Evolutionary conservation across 257 asterid species (phyloP), one percentile per base, ranked within the genome.

Genomic region (Solanum stenotomum): DNA sequence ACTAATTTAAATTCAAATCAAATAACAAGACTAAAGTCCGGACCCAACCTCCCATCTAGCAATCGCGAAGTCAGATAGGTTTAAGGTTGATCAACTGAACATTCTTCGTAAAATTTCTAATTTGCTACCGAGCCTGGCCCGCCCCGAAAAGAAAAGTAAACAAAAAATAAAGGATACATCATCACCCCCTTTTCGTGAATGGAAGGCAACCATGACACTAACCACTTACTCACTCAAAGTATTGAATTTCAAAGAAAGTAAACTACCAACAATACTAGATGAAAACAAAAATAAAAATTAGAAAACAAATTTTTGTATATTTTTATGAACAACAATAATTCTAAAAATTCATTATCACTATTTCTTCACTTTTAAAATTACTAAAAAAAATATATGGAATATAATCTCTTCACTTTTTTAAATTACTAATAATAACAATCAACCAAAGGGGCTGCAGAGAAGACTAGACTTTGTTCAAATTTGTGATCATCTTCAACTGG

Each of bases 101-200:
- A 71, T 8, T 14, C 34, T 70, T 8, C 1, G 11, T 25, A 25
- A 67, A 67, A 67, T 46, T 44, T 44, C 52, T 44, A 12, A 44
- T 44, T 44, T 44, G 52, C 18, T 44, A 44, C 2, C 16, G 23
- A 52, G 23, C 9, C 10, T 2, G 3, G 63, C 16, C 12, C 3
- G 15, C 0, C 52, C 79, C 56, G 25, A 77, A 87, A 31, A 49
- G 20, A 82, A 29, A 82, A 49, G 86, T 56, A 18, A 82, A 31
- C 35, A 1, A 70, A 29, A 12, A 70, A 72, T 16, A 52, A 34
- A 18, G 15, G 91, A 92, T 91, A 92, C 93, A 90, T 82, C 42
- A 82, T 52, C 94, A 89, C 95, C 90, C 87, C 90, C 96, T 91
- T 95, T 96, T 93, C 96, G 98, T 96, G 96, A 93, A 91, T 90